Base-by-base conservation (phyloP, 139 green algal species). In the Coccomyxa sp. region DNA sequence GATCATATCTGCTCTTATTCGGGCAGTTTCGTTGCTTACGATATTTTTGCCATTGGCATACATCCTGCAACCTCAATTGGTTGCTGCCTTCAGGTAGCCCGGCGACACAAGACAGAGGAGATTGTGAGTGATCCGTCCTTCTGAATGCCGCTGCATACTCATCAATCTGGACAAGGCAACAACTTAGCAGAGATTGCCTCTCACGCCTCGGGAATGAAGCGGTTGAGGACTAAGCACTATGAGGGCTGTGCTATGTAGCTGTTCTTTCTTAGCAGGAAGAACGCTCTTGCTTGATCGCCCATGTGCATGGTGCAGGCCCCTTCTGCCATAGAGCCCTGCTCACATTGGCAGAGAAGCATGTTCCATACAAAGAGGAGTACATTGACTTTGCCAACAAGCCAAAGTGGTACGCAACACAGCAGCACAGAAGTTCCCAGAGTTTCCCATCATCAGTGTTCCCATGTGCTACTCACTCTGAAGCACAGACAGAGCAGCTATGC, bases 321-420 rank as follows among this genome's bases (percentile, higher is more conserved):
- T 98, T 98, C 82, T 97, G 86, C 75, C 94, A 98, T 34, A 84
- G 94, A 31, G 91, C 89, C n/a, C 85, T 98, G 34, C 83, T 98
- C 0, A 93, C 91, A 0, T 74, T 95, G 0, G 88, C 94, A 79
- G 82, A 93, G 69, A 98, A 98, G 89, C 34, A 86, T 2, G 81
- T 95, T 14, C 85, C 86, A 0, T 94, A 95, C 82, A 82, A 78
- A 0, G 81, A 83, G 36, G 84, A 88, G 29, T 91, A 89, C 44
- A 88, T 98, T 8, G 91, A 98, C 70, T 90, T 97, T 64, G 79
- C 78, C 41, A 83, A 94, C 81, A 98, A 98, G 83, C 94, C 94
- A 7, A 78, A 94, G 8, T 98, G 94, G 94, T 93, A 39, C 5
- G 75, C 38, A n/a, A n/a, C n/a, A n/a, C n/a, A n/a, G n/a, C n/a